Base-by-base conservation (phyloP, 768 basidiomycete species). In the Macrocybe gigantea region DNA sequence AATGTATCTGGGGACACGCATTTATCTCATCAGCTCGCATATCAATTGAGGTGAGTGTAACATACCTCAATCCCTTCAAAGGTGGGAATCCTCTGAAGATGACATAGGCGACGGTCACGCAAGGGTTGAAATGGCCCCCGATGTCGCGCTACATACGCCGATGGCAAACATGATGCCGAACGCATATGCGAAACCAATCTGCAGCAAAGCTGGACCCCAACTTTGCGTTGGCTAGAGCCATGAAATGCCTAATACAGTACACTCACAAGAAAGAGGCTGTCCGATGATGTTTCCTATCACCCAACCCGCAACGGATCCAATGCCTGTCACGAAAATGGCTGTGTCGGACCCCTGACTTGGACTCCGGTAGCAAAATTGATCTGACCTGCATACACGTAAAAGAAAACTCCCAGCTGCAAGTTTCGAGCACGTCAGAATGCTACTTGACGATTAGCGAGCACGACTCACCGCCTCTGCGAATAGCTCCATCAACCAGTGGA, bases 61-160 rank as follows among this genome's bases (percentile, higher is more conserved):
- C 50, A 22, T 36, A 82, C 83, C 77, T 65, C 29, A 64, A 40
- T 3, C 75, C 82, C 48, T 81, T 85, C 39, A 58, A 45, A 9
- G 61, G 45, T 1, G 84, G 79, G 61, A 83, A 81, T 1, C 73
- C 74, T 50, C 66, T 77, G 68, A 79, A 77, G 10, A 83, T 7
- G 12, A 71, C 64, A 38, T 74, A 63, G 6, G 73, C 62, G 41
- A 85, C 65, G 3, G 83, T 80, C 14, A 86, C 70, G 41, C 76
- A 73, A 2, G 87, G 88, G 46, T 72, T 82, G 59, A 86, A 79
- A 55, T 86, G 84, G 14, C 82, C 77, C 79, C 80, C 9, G 80
- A 83, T 1, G 81, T 73, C 12, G 74, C 60, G 5, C 63, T 64
- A 44, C 76, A 81, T 29, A 82, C 62, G 7, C 63, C 60, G 44